Base-by-base conservation (phyloP, 176 grass and related monocot species). In the Musa beccarii region DNA sequence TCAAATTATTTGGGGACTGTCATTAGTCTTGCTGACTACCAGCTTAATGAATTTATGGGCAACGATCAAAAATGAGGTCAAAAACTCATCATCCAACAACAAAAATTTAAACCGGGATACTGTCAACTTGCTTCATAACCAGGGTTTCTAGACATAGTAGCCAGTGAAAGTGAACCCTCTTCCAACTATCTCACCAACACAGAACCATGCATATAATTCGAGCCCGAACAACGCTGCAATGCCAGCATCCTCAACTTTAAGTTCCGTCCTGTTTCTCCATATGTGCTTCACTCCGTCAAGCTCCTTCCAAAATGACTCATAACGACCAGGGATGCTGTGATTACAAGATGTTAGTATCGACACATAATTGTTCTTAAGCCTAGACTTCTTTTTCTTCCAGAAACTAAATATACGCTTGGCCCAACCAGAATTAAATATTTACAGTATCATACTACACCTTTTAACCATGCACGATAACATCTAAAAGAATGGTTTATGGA, bases 111-210 rank as follows among this genome's bases (percentile, higher is more conserved):
- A 57, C 21, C 11, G 4, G 67, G 11, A 20, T 22, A 16, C 4
- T 43, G 34, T 43, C 34, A 43, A 43, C 34, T 43, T 6, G 34
- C 34, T 43, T 43, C 34, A 43, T 43, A 43, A 43, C 56, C 3
- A 34, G 34, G 34, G 34, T 21, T 54, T 91, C 71, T 22, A 96
- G 70, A 92, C 86, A 55, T 89, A 72, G 83, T 96, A 96, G 52
- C 89, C 92, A 1, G 92, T 92, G 64, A 96, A 70, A 61, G 92
- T 92, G 67, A 89, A 96, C 50, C 92, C 92, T 77, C 92, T 89
- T 4, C 92, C 92, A 4, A 71, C 80, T 53, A 96, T 78, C 70
- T 96, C 92, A 29, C 92, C 89, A 23, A 83, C 77, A 66, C 92
- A 84, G 63, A 68, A 81, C 92, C 89, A 92, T 16, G 86, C 89